phyloP scores from a whole-genome alignment of 495 filamentous ascomycete genomes.

The Xylaria longipes region DNA sequence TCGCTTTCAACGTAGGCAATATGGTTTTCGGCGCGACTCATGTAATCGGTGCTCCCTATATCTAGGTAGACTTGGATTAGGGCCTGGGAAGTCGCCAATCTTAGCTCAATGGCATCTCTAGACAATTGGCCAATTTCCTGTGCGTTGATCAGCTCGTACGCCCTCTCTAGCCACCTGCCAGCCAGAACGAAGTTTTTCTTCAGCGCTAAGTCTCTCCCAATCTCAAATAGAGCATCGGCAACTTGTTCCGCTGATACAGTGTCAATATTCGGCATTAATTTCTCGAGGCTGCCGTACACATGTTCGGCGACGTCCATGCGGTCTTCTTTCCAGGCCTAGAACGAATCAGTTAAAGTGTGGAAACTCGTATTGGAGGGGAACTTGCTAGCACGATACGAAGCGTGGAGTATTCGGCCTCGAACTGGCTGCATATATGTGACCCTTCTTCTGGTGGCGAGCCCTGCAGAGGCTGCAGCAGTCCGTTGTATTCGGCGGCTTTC shows the following conservation, averaged over 20 bases:
- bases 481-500: conserved; percentile 68
- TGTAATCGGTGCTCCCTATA: conserved; percentile 48
- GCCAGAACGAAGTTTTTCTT: conserved; percentile 61
- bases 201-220: conserved; percentile 66
- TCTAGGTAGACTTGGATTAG: conserved; percentile 62
- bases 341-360: conserved; percentile 28
- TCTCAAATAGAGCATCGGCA: conserved; percentile 74
- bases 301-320: conserved; percentile 78
- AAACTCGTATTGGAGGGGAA: conserved; percentile 20
- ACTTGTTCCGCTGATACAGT: conserved; percentile 64
- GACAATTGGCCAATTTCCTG: conserved; percentile 64
- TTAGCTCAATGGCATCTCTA: conserved; percentile 65
- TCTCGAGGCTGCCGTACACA: conserved; percentile 67
- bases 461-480: conserved; percentile 54
- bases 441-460: conserved; percentile 37
- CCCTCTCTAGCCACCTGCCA: conserved; percentile 76
- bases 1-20: conserved; percentile 65
- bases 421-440: conserved; percentile 40
- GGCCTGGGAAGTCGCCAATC: conserved; percentile 69
- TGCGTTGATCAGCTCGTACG: conserved; percentile 63
- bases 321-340: conserved; percentile 73
- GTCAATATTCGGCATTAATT: conserved; percentile 45
- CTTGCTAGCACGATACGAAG: conserved; percentile 72
- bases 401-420: conserved; percentile 72
- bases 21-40: conserved; percentile 62